Conservation (phyloP, 164 flowering plant genomes). For the Umbellularia californica region DNA sequence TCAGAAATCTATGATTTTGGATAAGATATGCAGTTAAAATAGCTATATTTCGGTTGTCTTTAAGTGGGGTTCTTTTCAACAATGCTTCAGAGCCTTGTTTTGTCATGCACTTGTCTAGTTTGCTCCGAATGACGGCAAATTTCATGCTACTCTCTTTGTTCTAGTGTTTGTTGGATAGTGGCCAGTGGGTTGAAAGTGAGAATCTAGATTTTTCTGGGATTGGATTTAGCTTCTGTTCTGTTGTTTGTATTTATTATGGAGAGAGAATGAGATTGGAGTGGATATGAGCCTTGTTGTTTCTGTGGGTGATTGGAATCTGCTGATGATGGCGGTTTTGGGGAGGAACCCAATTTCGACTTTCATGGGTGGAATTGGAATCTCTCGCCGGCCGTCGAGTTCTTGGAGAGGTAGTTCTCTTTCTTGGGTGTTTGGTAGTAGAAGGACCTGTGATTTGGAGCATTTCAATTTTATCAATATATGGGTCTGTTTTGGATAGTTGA, state of each 20-base stretch:
- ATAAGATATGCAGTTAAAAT: not conserved
- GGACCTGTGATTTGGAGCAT: not conserved
- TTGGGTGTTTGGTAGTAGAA: not conserved
- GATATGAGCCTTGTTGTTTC: conserved; percentile 7
- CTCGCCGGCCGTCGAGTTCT: not conserved
- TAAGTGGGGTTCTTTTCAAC: not conserved
- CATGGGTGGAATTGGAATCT: conserved; percentile 4
- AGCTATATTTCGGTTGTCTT: not conserved
- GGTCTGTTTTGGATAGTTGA: not conserved
- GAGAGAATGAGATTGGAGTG: conserved; percentile 10
- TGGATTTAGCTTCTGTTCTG: not conserved
- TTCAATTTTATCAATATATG: not conserved
- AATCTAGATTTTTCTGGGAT: not conserved
- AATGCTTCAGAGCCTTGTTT: conserved; percentile 9
- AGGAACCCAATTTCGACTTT: conserved; percentile 9
- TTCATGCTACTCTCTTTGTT: conserved; percentile 19
- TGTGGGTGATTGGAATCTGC: conserved; percentile 9
- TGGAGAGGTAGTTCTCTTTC: conserved; percentile 12
- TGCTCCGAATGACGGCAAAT: conserved; percentile 23
- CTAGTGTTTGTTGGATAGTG: conserved; percentile 8
- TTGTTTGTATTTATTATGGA: conserved; percentile 1
- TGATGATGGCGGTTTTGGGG: conserved; percentile 15
- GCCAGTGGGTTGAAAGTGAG: not conserved
- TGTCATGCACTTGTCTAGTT: conserved; percentile 11
- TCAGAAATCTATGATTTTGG: not conserved